phyloP scores from a whole-genome alignment of 768 basidiomycete genomes.

The Tricholoma furcatifolium region DNA sequence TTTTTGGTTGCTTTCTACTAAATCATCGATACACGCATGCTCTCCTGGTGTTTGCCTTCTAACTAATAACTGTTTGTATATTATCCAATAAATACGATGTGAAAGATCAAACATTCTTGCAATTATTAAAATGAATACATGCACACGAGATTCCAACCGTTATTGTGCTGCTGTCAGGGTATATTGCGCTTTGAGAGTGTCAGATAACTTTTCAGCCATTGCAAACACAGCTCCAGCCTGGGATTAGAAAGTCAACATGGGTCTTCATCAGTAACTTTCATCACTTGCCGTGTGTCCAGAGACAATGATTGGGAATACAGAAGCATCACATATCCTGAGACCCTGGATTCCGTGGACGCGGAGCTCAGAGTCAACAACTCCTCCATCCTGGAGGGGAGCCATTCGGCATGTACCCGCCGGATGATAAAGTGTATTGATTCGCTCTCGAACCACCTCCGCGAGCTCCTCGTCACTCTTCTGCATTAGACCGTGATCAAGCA shows the following conservation, averaged over 20 bases:
- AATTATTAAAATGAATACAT: no score
- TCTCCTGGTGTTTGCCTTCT: no score
- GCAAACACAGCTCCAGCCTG: conserved; percentile 31
- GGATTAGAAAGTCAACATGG: conserved; percentile 1
- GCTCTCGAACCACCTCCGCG: conserved; percentile 37
- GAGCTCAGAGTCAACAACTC: conserved; percentile 37
- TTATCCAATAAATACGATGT: no score
- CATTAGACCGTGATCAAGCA: conserved; percentile 40
- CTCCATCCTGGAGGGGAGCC: conserved; percentile 38
- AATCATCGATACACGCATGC: no score
- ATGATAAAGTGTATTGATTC: conserved; percentile 49
- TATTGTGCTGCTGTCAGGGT: not conserved
- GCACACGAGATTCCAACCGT: not conserved
- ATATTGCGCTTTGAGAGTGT: conserved; percentile 27
- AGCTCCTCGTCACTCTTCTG: conserved; percentile 41
- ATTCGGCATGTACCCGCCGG: conserved; percentile 46
- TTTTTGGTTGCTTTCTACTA: not conserved
- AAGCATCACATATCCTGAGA: conserved; percentile 47
- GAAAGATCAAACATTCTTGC: no score
- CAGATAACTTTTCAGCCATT: conserved; percentile 31
- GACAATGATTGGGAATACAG: conserved; percentile 43
- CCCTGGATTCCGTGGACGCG: conserved; percentile 41
- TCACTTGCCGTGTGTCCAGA: conserved; percentile 46
- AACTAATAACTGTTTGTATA: no score
- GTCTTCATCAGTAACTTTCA: not conserved